Evolutionary conservation across 805 yeast genomes (phyloP), one percentile per base, ranked within the genome.

Genomic region (Myxozyma neglecta): DNA sequence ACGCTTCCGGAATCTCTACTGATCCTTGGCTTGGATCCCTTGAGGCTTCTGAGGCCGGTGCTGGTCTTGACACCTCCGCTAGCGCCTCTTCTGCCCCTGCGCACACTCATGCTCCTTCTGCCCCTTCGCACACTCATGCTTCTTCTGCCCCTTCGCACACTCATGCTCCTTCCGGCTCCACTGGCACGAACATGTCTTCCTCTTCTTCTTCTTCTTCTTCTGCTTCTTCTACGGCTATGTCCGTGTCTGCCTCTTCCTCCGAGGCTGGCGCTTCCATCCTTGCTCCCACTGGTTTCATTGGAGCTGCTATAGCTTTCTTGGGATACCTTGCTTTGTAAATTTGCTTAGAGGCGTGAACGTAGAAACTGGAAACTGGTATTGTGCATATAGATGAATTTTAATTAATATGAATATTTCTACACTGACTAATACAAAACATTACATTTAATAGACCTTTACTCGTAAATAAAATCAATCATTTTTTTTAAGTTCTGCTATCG

Each of bases 1-100:
- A 70, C 63, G 46, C 63, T 29, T 59, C 74, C 40, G 71, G 69
- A 16, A 61, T 70, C 16, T 47, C 65, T 51, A 65, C 72, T 40
- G 54, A 43, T 16, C 51, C 65, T 18, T 65, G 68, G 57, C 45
- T 63, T 24, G 65, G 68, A 9, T 57, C 70, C 18, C 60, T 63
- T 47, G 56, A 63, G 5, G 65, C 63, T 8, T 51, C 64, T 42
- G 57, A 73, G 43, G 44, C 65, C 32, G 45, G 65, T 16, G 50
- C 63, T 29, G 42, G 66, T 32, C 7, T 47, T 24, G 42, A 62
- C 10, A 20, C 60, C 29, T 52, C 61, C 35, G 39, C 56, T 14
- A 44, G 61, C 8, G 32, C 69, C 24, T 51, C 62, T 6, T 34
- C 64, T 3, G 35, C 68, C 10, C 20, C 61, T 42, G 47, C 56